phyloP scores from a whole-genome alignment of 2,329 filamentous ascomycete genomes.

The Cercospora beticola region DNA sequence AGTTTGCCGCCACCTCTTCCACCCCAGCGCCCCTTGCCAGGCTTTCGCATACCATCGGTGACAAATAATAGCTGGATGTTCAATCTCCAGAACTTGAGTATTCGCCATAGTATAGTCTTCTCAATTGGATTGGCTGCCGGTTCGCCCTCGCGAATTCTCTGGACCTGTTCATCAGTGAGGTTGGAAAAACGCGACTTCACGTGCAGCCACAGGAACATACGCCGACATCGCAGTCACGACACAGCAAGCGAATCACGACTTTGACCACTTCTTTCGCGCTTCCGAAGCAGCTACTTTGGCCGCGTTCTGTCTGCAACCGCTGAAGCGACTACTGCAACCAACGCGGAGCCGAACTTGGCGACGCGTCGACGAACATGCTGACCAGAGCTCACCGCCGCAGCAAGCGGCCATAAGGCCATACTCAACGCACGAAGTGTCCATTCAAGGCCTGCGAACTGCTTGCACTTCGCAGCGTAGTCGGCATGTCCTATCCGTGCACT shows the following conservation, averaged over 20 bases:
- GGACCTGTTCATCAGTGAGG: constrained; percentile 37
- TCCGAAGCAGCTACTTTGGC: too few relatives aligned
- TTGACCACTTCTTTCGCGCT: not conserved
- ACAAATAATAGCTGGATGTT: constrained; percentile 56
- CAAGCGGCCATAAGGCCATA: not conserved
- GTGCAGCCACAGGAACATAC: not conserved
- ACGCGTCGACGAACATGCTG: not conserved
- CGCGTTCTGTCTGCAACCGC: too few relatives aligned
- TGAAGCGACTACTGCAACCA: not conserved
- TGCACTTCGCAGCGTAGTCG: not conserved
- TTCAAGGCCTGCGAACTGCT: not conserved
- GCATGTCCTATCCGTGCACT: not conserved
- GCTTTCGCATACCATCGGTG: constrained; percentile 53
- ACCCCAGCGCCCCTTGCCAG: constrained; percentile 26
- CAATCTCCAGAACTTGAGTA: constrained; percentile 49
- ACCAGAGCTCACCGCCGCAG: not conserved
- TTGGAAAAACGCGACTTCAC: constrained; percentile 37
- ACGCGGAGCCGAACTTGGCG: not conserved
- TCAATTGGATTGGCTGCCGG: constrained; percentile 44
- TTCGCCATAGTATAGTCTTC: constrained; percentile 43
- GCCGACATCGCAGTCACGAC: too few relatives aligned
- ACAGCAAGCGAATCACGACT: not conserved
- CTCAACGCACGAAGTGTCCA: not conserved
- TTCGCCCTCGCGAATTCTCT: constrained; percentile 39
- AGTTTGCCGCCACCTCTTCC: constrained; percentile 38